Evolutionary conservation across 2,329 filamentous ascomycete genomes (phyloP).

Genomic region (Fusarium chaquense): DNA sequence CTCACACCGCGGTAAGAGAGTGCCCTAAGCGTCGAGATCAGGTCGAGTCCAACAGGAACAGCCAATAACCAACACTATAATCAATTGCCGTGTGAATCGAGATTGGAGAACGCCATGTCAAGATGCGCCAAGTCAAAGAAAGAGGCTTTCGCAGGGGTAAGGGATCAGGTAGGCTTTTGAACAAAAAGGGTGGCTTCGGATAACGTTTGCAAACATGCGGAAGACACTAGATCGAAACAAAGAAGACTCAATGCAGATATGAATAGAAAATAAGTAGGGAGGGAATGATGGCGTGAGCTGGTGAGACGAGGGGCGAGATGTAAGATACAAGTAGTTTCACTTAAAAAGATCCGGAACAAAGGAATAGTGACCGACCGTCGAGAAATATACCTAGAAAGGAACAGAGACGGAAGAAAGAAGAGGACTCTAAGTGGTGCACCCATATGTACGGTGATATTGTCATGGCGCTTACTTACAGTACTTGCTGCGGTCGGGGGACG

Average conservation of each 20-base stretch:
- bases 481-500: background rate
- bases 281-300: constrained; percentile 24
- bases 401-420: background rate
- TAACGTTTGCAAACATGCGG: constrained; percentile 5
- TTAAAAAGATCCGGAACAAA: constrained; percentile 33
- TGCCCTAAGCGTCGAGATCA: background rate
- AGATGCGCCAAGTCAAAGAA: background rate
- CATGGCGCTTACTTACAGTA: constrained; percentile 10
- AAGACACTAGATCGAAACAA: background rate
- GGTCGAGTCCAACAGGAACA: background rate
- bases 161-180: background rate
- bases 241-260: background rate
- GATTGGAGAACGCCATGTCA: background rate
- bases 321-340: constrained; percentile 42
- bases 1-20: constrained; percentile 2
- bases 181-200: constrained; percentile 1
- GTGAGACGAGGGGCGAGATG: constrained; percentile 4
- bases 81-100: background rate
- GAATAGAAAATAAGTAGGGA: constrained; percentile 10
- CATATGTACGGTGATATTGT: constrained; percentile 20
- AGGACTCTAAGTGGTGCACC: background rate
- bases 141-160: background rate
- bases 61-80: constrained; percentile 1
- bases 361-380: constrained; percentile 6
- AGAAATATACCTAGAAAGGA: constrained; percentile 29